These are phyloP conservation scores for Fusarium sp. DNA, from an alignment of 2,329 filamentous ascomycete species.

Conservation along the genomic window DNA sequence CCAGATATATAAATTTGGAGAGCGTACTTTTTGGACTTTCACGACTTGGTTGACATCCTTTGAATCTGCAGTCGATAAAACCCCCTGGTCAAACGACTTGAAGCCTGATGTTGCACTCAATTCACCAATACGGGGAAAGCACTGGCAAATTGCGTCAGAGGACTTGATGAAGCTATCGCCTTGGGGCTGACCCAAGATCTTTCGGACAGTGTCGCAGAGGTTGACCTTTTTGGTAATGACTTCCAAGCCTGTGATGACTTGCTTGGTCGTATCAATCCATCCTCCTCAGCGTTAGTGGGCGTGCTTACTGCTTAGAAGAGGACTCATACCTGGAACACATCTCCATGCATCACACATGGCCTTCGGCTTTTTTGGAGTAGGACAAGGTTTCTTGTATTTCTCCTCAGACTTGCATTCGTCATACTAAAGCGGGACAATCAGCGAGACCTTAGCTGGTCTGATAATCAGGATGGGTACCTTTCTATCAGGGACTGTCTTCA, in stretches of 20 bases:
- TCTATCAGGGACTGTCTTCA: background rate
- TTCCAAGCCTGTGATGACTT: background rate
- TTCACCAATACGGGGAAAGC: background rate
- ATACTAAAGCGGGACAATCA: background rate
- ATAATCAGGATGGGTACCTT: background rate
- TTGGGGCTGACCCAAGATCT: background rate
- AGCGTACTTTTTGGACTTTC: background rate
- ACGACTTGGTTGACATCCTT: background rate
- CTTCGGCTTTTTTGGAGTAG: background rate
- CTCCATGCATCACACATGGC: background rate
- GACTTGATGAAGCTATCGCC: background rate
- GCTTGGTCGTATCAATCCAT: background rate
- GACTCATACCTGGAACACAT: background rate
- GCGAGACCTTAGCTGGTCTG: accelerated
- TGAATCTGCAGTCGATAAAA: background rate
- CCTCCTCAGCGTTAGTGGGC: background rate
- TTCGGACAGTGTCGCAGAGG: background rate
- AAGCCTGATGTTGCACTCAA: background rate
- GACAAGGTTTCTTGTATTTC: background rate
- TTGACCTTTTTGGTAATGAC: background rate
- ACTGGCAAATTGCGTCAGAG: background rate
- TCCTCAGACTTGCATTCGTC: background rate
- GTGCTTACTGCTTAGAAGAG: accelerated
- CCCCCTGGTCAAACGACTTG: background rate
- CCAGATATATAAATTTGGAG: background rate